Evolutionary conservation across 371 early-diverging fungal genomes (phyloP).

Genomic region (Massospora cicadina): DNA sequence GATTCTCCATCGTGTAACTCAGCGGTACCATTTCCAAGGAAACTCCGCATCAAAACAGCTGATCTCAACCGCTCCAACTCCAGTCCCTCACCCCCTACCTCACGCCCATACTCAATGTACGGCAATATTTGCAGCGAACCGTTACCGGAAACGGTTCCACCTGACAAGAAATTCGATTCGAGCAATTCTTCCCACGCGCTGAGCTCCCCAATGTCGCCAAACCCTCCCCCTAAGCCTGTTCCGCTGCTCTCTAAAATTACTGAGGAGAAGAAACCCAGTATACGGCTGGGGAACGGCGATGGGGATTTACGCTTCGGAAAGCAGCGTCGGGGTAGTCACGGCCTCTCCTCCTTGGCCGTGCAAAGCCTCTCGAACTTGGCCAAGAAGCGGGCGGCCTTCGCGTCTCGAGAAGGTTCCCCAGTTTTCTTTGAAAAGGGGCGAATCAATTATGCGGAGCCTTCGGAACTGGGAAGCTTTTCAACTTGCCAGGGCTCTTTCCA

Average conservation of each 20-base stretch:
- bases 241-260: slow-evolving; percentile 2
- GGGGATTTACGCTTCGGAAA: background rate
- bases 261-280: background rate
- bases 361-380: slow-evolving; percentile 11
- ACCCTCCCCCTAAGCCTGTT: background rate
- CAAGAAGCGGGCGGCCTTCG: slow-evolving; percentile 5
- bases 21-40: no score
- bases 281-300: background rate
- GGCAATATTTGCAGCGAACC: slow-evolving; percentile 2
- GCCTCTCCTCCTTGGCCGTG: slow-evolving; percentile 10
- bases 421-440: background rate
- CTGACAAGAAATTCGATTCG: background rate
- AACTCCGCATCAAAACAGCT: background rate
- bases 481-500: background rate
- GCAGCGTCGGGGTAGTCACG: slow-evolving; percentile 4
- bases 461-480: background rate
- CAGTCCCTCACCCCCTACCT: background rate
- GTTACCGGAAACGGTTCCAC: background rate
- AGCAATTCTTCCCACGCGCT: background rate
- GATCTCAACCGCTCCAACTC: background rate
- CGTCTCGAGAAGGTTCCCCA: slow-evolving; percentile 4
- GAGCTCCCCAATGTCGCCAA: background rate
- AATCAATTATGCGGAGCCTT: background rate
- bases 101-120: slow-evolving; percentile 8
- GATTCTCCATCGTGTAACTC: no score